phyloP scores from a whole-genome alignment of 1,139 yeast genomes.

The Yamadazyma triangularis region DNA sequence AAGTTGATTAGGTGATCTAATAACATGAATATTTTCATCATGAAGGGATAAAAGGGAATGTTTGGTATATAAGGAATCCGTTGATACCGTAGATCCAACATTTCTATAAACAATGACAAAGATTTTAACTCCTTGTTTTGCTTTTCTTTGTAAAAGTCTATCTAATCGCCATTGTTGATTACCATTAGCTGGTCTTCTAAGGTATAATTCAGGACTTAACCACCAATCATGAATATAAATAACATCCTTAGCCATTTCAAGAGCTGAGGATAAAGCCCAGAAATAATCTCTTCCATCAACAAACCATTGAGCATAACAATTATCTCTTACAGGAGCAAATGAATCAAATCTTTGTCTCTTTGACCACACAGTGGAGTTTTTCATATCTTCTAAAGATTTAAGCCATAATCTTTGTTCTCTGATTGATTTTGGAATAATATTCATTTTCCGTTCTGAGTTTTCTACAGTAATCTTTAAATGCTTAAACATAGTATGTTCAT shows the following conservation, averaged over 20 bases:
- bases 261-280: constrained; percentile 93
- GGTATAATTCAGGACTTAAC: constrained; percentile 89
- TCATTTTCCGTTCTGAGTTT: constrained; percentile 75
- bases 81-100: constrained; percentile 89
- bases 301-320: constrained; percentile 92
- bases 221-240: constrained; percentile 98
- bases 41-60: constrained; percentile 85
- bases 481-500: constrained; percentile 28
- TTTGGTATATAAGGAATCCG: constrained; percentile 91
- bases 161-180: constrained; percentile 94
- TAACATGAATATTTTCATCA: constrained; percentile 76
- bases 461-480: constrained; percentile 62
- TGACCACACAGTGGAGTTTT: constrained; percentile 66
- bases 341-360: constrained; percentile 73
- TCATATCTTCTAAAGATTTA: constrained; percentile 67
- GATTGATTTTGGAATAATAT: constrained; percentile 68
- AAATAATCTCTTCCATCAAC: constrained; percentile 96
- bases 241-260: constrained; percentile 91
- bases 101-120: constrained; percentile 93
- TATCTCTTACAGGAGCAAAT: constrained; percentile 85
- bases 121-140: constrained; percentile 91
- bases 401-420: constrained; percentile 75
- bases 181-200: constrained; percentile 92
- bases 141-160: constrained; percentile 80
- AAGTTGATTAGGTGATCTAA: constrained; percentile 94